A percentile compares a stretch with the other conserved stretches of the same genome.
Evolutionary conservation across 345 rosid genomes (phyloP).

Genomic region (Eucalyptus cloeziana): DNA sequence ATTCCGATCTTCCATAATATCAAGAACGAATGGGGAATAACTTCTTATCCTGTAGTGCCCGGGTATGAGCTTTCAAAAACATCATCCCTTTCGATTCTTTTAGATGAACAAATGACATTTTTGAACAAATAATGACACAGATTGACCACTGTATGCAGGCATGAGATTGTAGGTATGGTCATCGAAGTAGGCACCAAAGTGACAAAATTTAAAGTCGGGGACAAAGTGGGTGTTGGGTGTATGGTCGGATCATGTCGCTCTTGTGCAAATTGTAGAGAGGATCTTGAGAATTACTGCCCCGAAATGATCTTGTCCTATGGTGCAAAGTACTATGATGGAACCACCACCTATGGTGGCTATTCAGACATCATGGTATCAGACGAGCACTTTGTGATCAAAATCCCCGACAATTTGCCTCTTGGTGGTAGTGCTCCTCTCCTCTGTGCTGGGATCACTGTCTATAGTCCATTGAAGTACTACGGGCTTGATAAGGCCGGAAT

Average conservation of each 20-base stretch:
- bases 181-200: constrained; percentile 25
- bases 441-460: constrained; percentile 66
- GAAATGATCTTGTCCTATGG: background rate
- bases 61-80: constrained; percentile 5
- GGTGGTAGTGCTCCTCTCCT: constrained; percentile 53
- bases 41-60: constrained; percentile 19
- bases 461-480: constrained; percentile 47
- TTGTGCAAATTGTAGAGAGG: background rate
- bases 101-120: background rate
- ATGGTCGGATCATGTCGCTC: constrained; percentile 16
- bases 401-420: constrained; percentile 42
- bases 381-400: constrained; percentile 31
- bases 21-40: constrained; percentile 19
- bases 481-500: constrained; percentile 16
- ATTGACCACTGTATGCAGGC: background rate
- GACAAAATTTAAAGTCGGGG: constrained; percentile 25
- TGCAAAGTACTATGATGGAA: constrained; percentile 7
- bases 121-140: background rate
- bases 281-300: constrained; percentile 4
- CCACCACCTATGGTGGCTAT: constrained; percentile 19
- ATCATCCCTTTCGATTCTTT: background rate
- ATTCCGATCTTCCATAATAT: constrained; percentile 15
- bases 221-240: constrained; percentile 29
- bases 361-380: constrained; percentile 40
- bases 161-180: constrained; percentile 26